These are phyloP conservation scores for Apiotrichum montevideense DNA, from an alignment of 1,284 basidiomycete species.

Conservation along the genomic window DNA sequence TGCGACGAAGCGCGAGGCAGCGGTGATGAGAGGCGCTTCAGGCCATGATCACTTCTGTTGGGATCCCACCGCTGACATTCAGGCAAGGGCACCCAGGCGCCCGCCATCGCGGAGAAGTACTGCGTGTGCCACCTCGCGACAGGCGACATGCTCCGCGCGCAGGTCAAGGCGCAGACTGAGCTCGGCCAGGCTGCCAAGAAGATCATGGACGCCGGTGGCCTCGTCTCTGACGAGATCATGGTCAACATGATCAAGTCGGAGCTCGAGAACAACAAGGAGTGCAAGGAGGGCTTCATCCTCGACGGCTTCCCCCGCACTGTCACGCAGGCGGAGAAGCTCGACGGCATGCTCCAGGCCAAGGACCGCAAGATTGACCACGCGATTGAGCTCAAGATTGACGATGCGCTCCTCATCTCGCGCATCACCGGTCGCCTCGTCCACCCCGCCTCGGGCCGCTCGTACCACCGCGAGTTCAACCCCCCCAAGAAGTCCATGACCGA, in stretches of 20 bases:
- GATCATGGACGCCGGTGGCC: conserved; percentile 91
- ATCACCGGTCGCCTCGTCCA: conserved; percentile 96
- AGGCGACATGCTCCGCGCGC: conserved; percentile 95
- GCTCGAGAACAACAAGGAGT: conserved; percentile 84
- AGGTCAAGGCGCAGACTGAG: conserved; percentile 79
- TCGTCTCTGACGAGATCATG: conserved; percentile 95
- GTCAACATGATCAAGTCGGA: conserved; percentile 96
- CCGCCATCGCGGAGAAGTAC: conserved; percentile 84
- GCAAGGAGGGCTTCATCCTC: conserved; percentile 94
- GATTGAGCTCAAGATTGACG: conserved; percentile 86
- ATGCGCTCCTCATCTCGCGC: conserved; percentile 90
- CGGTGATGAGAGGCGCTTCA: not conserved
- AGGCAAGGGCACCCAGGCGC: conserved; percentile 98
- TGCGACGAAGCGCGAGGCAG: conserved; percentile 12
- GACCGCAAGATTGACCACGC: conserved; percentile 87
- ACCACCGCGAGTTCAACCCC: conserved; percentile 85
- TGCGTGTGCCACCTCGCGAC: conserved; percentile 97
- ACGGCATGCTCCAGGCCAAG: conserved; percentile 74
- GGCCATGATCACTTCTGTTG: too few species aligned
- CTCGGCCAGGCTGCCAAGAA: conserved; percentile 92
- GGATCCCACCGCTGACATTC: not conserved
- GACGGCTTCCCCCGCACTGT: conserved; percentile 98
- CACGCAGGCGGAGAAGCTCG: conserved; percentile 94
- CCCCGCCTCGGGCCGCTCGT: conserved; percentile 78
- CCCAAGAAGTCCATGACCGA: conserved; percentile 93